Percentiles rank a stretch among this genome's conserved stretches.
These are phyloP conservation scores for Auricularia sp. DNA, from an alignment of 768 basidiomycete species.

Conservation along the genomic window DNA sequence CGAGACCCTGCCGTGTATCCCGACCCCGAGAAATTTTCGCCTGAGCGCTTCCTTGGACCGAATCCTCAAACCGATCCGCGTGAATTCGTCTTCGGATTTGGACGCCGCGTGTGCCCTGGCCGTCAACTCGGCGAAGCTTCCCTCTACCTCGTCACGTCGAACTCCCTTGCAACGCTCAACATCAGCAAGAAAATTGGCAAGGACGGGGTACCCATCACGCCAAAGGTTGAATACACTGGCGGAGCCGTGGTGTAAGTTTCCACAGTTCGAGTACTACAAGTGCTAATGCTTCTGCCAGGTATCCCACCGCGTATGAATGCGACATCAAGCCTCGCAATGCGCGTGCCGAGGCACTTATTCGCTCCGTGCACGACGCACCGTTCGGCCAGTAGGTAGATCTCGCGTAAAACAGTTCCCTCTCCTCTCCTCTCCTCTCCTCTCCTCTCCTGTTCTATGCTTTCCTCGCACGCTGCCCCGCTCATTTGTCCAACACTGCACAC, in stretches of 20 bases:
- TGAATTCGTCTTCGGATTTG: background rate
- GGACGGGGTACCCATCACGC: background rate
- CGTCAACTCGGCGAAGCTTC: background rate
- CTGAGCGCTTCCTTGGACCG: constrained; percentile 20
- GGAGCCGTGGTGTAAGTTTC: background rate
- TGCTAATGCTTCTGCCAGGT: background rate
- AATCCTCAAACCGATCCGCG: background rate
- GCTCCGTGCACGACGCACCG: background rate
- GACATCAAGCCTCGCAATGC: background rate
- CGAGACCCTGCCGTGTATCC: constrained; percentile 6
- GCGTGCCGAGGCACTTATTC: background rate
- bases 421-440: too few relatives aligned
- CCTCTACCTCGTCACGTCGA: background rate
- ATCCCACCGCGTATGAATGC: background rate
- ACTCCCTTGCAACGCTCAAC: background rate
- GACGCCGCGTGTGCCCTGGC: background rate
- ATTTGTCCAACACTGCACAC: too few relatives aligned
- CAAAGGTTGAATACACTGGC: background rate
- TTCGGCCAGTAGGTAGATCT: background rate
- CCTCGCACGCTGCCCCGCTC: too few relatives aligned
- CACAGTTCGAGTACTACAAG: too few relatives aligned
- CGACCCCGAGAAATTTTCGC: constrained; percentile 21
- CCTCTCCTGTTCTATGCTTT: too few relatives aligned
- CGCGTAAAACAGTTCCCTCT: too few relatives aligned
- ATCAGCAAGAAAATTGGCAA: background rate